Base-by-base conservation (phyloP, 331 rosid species). In the Erythrophleum ivorense region DNA sequence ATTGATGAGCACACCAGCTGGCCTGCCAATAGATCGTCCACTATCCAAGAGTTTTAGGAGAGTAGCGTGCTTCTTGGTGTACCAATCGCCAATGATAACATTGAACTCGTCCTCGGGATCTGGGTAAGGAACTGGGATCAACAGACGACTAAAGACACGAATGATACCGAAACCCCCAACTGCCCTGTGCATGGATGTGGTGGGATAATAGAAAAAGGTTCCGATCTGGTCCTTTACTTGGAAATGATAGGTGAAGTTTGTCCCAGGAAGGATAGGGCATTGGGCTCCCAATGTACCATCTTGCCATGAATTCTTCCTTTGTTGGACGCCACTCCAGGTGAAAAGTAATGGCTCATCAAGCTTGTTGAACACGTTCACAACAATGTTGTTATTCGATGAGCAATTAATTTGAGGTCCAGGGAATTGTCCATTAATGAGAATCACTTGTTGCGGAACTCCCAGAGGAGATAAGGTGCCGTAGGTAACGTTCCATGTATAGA, bases 251-350 rank as follows among this genome's bases (percentile, higher is more conserved):
- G 73, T 68, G 52, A 9, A 68, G 73, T 68, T 68, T 29, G 73
- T 68, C 4, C 73, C 73, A 7, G 73, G 53, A 41, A 43, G 73
- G 73, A 68, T 68, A 0, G 73, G 73, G 36, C 73, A 68, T 68
- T 68, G 73, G 34, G 54, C 73, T 41, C 73, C 73, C 14, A 45
- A 11, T 41, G 73, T 68, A 43, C 73, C 73, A 18, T 68, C 73
- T 34, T n/a, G 24, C 73, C 73, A 68, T 68, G 73, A 68, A 11
- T 68, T 68, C 54, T 68, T 68, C 73, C 73, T 41, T 0, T 68
- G 73, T 4, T 68, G 73, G 5, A 68, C 1, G 4, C 73, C 73
- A 12, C 33, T 41, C 73, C 73, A 68, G 1, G 73, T 68, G 33
- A 68, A 41, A 10, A 68, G 73, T 9, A 68, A 1, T 3, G 73